phyloP scores from a whole-genome alignment of 305 asterid species.

The Lippia alba region DNA sequence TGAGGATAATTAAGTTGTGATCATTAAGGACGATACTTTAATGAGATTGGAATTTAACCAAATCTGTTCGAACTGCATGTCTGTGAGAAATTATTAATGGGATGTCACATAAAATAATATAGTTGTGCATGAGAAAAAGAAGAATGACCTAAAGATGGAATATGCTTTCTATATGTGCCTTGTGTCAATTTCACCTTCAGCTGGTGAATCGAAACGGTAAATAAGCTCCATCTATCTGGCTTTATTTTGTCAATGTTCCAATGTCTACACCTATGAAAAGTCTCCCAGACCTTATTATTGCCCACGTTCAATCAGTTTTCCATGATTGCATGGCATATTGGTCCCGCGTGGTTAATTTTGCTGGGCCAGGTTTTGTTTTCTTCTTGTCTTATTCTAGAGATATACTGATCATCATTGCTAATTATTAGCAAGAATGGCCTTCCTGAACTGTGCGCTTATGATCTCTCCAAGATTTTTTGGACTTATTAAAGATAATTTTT shows the following conservation, averaged over 20 bases:
- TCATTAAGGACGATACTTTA: neutral
- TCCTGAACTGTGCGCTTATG: neutral
- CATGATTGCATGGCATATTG: neutral
- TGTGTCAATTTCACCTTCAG: neutral
- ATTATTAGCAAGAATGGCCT: neutral
- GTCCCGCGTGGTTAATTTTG: conserved; percentile 7
- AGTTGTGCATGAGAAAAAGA: neutral
- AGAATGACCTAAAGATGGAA: neutral
- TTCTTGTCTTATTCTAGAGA: neutral
- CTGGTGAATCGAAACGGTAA: neutral
- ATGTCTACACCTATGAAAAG: neutral
- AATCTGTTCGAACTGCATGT: neutral
- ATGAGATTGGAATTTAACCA: neutral
- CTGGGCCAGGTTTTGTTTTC: neutral
- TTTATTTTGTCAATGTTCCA: neutral
- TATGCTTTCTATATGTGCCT: neutral
- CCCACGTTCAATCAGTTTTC: neutral
- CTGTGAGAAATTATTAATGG: neutral
- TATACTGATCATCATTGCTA: neutral
- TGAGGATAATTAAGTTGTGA: neutral
- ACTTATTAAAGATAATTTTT: too few species aligned
- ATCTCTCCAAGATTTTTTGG: neutral
- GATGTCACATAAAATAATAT: neutral
- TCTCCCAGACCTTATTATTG: neutral
- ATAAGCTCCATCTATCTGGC: neutral